Base-by-base conservation (phyloP, 2,329 filamentous ascomycete species). In the Hymenoscyphus infarciens region DNA sequence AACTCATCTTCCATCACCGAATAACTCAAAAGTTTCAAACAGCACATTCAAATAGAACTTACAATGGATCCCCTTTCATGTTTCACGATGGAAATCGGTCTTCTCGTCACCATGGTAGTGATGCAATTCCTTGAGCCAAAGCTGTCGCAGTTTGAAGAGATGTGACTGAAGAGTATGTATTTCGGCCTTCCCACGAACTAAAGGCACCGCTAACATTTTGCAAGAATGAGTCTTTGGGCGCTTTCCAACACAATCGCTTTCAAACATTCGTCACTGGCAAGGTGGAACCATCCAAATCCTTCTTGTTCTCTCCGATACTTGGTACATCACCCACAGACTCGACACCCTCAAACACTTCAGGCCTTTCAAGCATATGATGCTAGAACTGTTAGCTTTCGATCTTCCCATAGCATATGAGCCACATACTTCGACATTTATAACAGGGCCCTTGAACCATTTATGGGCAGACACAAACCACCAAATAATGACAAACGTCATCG, bases 361-460 rank as follows among this genome's bases (percentile, higher is more conserved):
- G 67, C 60, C 69, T 62, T n/a, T 69, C 71, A 53, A 70, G 68
- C 71, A 74, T 74, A 62, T 67, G 63, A 62, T 73, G 72, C 68
- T 71, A 33, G 45, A 1, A 11, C 19, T 62, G 55, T 67, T 65
- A 68, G 65, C 61, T 33, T 61, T 53, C 16, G 29, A 60, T 15
- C 55, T 62, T 42, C 25, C 58, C 25, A n/a, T 13, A n/a, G 55
- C 45, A 61, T 52, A 45, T 52, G 27, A 60, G 57, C 53, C 59
- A 61, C 56, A 19, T 67, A 70, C 68, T 67, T 85, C 82, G 42
- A 88, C 75, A 69, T 88, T 88, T 63, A 88, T 82, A 73, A 84
- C 84, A 0, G 86, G 86, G 0, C 86, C 86, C 68, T 82, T 85
- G 75, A 88, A 88, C 86, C 86, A 88, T 66, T 82, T 85, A 39